Conservation (phyloP, 2,329 filamentous ascomycete genomes). For the Fusarium oxysporum region DNA sequence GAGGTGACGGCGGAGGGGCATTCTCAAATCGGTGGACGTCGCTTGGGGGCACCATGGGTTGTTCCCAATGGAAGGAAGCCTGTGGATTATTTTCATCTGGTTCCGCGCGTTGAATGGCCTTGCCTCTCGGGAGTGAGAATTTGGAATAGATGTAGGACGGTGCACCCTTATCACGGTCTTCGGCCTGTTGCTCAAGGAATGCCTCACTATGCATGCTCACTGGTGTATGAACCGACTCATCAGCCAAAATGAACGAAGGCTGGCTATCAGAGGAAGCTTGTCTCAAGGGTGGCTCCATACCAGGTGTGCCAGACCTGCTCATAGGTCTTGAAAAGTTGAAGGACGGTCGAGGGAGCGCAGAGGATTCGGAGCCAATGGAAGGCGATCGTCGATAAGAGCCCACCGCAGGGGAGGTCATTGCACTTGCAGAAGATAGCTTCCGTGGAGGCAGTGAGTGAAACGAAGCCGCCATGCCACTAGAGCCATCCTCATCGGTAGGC, state of each 20-base stretch:
- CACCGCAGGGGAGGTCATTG: conserved; percentile 66
- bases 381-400: conserved; percentile 79
- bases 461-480: conserved; percentile 63
- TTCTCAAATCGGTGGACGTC: conserved; percentile 57
- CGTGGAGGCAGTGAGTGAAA: conserved; percentile 75
- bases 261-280: conserved; percentile 77
- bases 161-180: conserved; percentile 64
- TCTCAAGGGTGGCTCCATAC: conserved; percentile 67
- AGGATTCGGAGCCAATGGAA: conserved; percentile 85
- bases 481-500: conserved; percentile 77
- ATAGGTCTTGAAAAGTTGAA: conserved; percentile 96
- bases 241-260: conserved; percentile 70
- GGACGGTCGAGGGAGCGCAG: conserved; percentile 76
- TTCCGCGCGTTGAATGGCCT: conserved; percentile 77
- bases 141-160: conserved; percentile 89
- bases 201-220: conserved; percentile 79
- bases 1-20: conserved; percentile 70
- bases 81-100: conserved; percentile 64
- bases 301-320: conserved; percentile 76
- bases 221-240: conserved; percentile 75
- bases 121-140: conserved; percentile 85
- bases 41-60: conserved; percentile 57
- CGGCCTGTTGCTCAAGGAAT: conserved; percentile 66
- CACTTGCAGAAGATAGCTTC: conserved; percentile 80
- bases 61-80: conserved; percentile 73